Evolutionary conservation across 2,329 filamentous ascomycete genomes (phyloP).

Genomic region (Phoma sp.): DNA sequence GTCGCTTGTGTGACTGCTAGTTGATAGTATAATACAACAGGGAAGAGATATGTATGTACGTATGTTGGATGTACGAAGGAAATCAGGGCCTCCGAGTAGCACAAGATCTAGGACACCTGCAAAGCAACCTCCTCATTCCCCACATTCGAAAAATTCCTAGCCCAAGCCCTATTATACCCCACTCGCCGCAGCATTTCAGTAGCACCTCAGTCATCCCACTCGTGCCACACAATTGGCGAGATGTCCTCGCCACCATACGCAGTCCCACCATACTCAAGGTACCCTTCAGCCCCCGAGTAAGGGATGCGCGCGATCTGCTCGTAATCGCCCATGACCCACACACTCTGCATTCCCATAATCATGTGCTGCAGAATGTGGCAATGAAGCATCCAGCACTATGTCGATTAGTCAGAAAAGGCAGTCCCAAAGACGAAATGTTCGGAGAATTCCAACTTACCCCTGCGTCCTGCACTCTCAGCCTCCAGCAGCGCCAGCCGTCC

Average conservation of each 20-base stretch:
- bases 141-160: too few species aligned
- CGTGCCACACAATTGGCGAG: constrained; percentile 18
- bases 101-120: not conserved
- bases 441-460: constrained; percentile 23
- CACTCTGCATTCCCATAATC: constrained; percentile 60
- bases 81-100: too few species aligned
- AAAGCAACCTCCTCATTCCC: too few species aligned
- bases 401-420: not conserved
- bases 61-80: too few species aligned
- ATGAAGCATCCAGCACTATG: constrained; percentile 63
- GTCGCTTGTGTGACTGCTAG: too few species aligned
- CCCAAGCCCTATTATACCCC: too few species aligned
- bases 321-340: constrained; percentile 55
- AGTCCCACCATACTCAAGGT: constrained; percentile 53
- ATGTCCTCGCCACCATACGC: constrained; percentile 46
- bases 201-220: constrained; percentile 7
- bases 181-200: too few species aligned
- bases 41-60: too few species aligned
- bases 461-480: constrained; percentile 54
- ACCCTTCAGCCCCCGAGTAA: constrained; percentile 48
- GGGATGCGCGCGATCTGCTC: constrained; percentile 47
- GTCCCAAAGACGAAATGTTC: not conserved
- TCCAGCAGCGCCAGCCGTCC: constrained; percentile 67
- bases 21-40: constrained; percentile 25
- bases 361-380: constrained; percentile 66